Base-by-base conservation (phyloP, 768 basidiomycete species). In the Mrakia blollopis region DNA sequence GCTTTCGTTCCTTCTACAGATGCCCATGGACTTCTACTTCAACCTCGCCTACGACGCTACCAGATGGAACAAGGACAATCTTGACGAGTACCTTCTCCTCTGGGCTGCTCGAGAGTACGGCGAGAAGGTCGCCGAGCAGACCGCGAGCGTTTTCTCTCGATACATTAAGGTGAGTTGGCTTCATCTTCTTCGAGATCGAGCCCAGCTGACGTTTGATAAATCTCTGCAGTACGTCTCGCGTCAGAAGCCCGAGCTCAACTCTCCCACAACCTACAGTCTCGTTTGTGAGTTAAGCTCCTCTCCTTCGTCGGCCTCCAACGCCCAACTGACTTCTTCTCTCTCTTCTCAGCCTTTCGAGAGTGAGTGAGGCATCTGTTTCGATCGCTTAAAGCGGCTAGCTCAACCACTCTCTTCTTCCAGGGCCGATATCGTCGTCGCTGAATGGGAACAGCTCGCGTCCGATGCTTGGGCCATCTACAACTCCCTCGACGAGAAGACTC, bases 71-170 rank as follows among this genome's bases (percentile, higher is more conserved):
- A 85, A 84, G 9, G 84, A 86, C 78, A 90, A 89, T 80, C 80
- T 89, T 63, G 81, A 87, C 44, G 83, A 80, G 32, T 91, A 87
- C 81, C 87, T 89, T 67, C 83, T 83, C 8, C 79, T 81, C 52
- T 91, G 89, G 90, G 90, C 90, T 0, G 84, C 87, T 74, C 86
- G 90, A 35, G 90, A 91, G 81, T 91, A 90, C 80, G 88, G 86
- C 60, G 67, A 89, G 9, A 83, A 85, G 4, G 68, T 82, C 8
- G 75, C 88, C 0, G 80, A 80, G 0, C 84, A 82, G 6, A 86
- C 90, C 11, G 84, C 87, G 0, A 84, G 85, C 60, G 87, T 91
- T 74, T 85, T 91, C 35, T 85, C 83, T 23, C 89, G 89, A 79
- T 81, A 88, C 52, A 88, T 37, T 41, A 73, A 70, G 57, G 69